Evolutionary conservation across 495 filamentous ascomycete genomes (phyloP), one percentile per base, ranked within the genome.

Genomic region (Lasiosphaeris hirsuta): DNA sequence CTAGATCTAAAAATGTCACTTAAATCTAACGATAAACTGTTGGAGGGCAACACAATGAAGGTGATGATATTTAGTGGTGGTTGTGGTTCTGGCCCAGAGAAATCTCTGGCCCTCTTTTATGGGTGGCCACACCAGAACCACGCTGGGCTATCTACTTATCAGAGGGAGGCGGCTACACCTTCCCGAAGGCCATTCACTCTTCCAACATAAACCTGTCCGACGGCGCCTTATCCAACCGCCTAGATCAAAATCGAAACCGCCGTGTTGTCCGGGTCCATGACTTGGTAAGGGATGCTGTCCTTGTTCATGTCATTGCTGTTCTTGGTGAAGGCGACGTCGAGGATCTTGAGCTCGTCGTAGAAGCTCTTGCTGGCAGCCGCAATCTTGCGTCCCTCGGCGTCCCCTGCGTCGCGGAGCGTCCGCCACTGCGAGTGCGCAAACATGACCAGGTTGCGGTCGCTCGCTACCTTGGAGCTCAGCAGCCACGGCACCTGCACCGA

Each of bases 401-500:
- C 56, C 44, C 49, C 42, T 42, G 67, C 63, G 14, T 60, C 34
- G 40, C 55, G 57, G 43, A 65, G 64, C 49, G 69, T 63, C 7
- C 40, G 58, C 61, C 63, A 74, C 62, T 69, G 62, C 33, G 66
- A 67, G 0, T 52, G 59, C 11, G 73, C 75, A 23, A 71, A 76
- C 41, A 64, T 75, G 34, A 76, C 30, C 51, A 77, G 47, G 35
- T 61, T 72, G 18, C 69, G 51, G 23, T 78, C 66, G 19, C 69
- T 59, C 15, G 66, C 68, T 3, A 74, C 71, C 47, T 69, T 69
- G 67, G 73, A 75, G 57, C 66, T 76, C 10, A 79, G 64, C 19
- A 79, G 66, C 63, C 69, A 73, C 1, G 76, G 76, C 14, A 78
- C 51, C 52, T 77, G 75, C 2, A 68, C 65, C 0, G 73, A 62